These are phyloP conservation scores for Leptodermis oblonga DNA, from an alignment of 257 asterid genomes.

Conservation along the genomic window DNA sequence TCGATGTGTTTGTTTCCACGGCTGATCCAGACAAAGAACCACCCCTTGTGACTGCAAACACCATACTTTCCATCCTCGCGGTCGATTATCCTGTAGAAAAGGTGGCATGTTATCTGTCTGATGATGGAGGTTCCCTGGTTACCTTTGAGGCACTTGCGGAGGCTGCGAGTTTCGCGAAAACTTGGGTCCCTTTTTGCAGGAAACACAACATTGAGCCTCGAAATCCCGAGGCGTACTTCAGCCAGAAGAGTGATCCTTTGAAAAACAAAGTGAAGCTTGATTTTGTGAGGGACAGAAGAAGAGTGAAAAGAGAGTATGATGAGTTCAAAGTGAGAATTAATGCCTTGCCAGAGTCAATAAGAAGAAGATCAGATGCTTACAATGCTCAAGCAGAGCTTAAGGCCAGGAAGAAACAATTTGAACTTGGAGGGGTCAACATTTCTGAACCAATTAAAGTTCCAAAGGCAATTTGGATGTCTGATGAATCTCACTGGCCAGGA, in stretches of 20 bases:
- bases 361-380: slow-evolving; percentile 86
- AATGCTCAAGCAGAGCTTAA: slow-evolving; percentile 70
- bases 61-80: slow-evolving; percentile 78
- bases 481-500: slow-evolving; percentile 91
- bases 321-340: slow-evolving; percentile 85
- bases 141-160: slow-evolving; percentile 92
- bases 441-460: slow-evolving; percentile 55
- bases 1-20: slow-evolving; percentile 82
- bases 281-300: slow-evolving; percentile 72
- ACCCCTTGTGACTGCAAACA: slow-evolving; percentile 87
- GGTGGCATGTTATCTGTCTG: slow-evolving; percentile 76
- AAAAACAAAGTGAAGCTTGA: slow-evolving; percentile 72
- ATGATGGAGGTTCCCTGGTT: slow-evolving; percentile 84
- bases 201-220: slow-evolving; percentile 82
- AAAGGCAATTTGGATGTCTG: slow-evolving; percentile 94
- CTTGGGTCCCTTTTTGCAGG: slow-evolving; percentile 83
- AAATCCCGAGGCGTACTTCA: slow-evolving; percentile 83
- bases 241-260: slow-evolving; percentile 66
- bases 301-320: slow-evolving; percentile 87
- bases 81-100: slow-evolving; percentile 88
- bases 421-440: slow-evolving; percentile 49
- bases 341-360: slow-evolving; percentile 70
- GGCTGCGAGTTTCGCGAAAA: slow-evolving; percentile 78
- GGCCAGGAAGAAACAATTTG: slow-evolving; percentile 65
- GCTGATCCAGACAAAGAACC: slow-evolving; percentile 88